phyloP scores from a whole-genome alignment of 2,329 filamentous ascomycete genomes.

The Fusarium phyllophilum region DNA sequence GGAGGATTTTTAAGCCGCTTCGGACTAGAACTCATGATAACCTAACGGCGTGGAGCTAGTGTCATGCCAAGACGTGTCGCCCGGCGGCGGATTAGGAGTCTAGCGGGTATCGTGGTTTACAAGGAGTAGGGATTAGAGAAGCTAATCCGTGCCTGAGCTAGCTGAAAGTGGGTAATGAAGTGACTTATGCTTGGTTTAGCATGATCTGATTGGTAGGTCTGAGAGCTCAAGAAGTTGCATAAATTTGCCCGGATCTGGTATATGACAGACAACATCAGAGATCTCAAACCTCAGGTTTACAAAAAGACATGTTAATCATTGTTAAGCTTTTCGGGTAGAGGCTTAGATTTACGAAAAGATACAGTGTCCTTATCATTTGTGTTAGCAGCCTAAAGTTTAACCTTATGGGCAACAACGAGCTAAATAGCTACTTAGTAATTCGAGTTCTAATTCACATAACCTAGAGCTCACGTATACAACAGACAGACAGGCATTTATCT shows the following conservation, averaged over 20 bases:
- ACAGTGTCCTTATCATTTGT: rapidly evolving
- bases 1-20: background rate
- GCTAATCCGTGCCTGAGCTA: rapidly evolving
- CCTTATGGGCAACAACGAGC: background rate
- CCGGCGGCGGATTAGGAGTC: background rate
- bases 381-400: rapidly evolving
- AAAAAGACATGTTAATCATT: rapidly evolving
- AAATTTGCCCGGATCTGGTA: background rate
- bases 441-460: rapidly evolving
- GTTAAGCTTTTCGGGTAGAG: rapidly evolving
- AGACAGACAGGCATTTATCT: background rate
- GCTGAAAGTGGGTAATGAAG: background rate
- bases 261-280: rapidly evolving
- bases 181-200: background rate
- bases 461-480: background rate
- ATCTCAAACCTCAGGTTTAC: background rate
- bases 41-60: background rate
- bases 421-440: background rate
- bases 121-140: background rate
- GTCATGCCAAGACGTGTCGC: background rate
- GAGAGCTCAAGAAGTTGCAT: rapidly evolving
- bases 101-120: background rate
- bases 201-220: rapidly evolving
- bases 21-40: background rate
- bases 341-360: rapidly evolving